Percentiles rank a stretch among this genome's conserved stretches.
Conservation (phyloP, 2,329 filamentous ascomycete species). For the Fusarium sp. region DNA sequence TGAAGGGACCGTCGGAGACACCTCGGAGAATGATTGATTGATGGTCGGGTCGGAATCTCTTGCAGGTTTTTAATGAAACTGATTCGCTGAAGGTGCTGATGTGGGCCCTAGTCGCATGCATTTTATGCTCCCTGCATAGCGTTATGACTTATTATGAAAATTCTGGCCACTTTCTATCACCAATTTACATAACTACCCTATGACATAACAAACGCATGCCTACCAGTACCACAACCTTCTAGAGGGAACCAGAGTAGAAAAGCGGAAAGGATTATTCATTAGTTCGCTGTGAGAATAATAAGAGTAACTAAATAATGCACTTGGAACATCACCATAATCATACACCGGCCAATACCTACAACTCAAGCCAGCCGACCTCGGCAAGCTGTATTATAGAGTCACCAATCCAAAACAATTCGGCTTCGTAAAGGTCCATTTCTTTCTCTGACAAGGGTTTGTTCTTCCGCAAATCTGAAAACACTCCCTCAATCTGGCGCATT, state of each 20-base stretch:
- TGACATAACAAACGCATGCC: too few species aligned
- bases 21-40: too few species aligned
- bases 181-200: background rate
- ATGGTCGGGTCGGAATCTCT: background rate
- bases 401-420: background rate
- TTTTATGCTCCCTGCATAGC: background rate
- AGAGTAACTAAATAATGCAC: background rate
- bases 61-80: background rate
- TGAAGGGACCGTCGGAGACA: background rate
- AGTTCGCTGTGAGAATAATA: too few species aligned
- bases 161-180: background rate
- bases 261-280: background rate
- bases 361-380: background rate
- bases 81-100: background rate
- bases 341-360: background rate
- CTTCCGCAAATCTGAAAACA: background rate
- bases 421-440: background rate
- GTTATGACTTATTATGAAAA: background rate
- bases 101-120: background rate
- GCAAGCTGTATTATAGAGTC: background rate
- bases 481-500: background rate
- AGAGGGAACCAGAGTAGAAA: background rate
- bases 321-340: background rate
- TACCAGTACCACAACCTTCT: too few species aligned
- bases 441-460: background rate